Base-by-base conservation (phyloP, 2,329 filamentous ascomycete species). In the Hypoxylon sp. region DNA sequence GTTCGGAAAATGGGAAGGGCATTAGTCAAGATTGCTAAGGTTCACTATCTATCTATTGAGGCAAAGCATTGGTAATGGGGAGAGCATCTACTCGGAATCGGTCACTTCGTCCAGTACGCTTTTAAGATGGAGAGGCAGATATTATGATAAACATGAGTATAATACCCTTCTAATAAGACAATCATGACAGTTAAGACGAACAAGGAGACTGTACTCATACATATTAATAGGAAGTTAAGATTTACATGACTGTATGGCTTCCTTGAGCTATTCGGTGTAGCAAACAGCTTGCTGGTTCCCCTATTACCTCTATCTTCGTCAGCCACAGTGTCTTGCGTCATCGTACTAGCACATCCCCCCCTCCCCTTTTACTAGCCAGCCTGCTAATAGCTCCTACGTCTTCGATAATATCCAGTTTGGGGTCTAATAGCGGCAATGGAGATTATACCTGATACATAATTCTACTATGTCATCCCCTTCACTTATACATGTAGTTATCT, bases 1-100 rank as follows among this genome's bases (percentile, higher is more conserved):
- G 2, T 44, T 22, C 17, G 39, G 39, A 55, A 60, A 67, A 67
- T 48, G 29, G 55, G 42, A 52, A 56, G 51, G 39, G 39, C 17
- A 22, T 44, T n/a, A n/a, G 39, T 22, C 39, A 5, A 44, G 39
- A 44, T 44, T 44, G 39, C 39, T 44, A 4, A 22, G 39, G 39
- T 19, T 22, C 29, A 31, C 29, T 31, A 31, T 44, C 39, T 44
- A 39, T 52, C n/a, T 54, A 22, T 14, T 31, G 17, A 17, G 31
- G 26, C 29, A 46, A 17, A 46, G 51, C 42, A n/a, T 35, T 31
- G 8, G 26, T 60, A 60, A 65, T 51, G 42, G 51, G 19, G 51
- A 17, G 42, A 31, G 48, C 26, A 19, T 50, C 9, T 42, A 58
- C 42, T 59, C n/a, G 56, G 22, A 10, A 24, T 11, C 14, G 14